Conservation (phyloP, 2,329 filamentous ascomycete genomes). For the Aspergillus caelatus region DNA sequence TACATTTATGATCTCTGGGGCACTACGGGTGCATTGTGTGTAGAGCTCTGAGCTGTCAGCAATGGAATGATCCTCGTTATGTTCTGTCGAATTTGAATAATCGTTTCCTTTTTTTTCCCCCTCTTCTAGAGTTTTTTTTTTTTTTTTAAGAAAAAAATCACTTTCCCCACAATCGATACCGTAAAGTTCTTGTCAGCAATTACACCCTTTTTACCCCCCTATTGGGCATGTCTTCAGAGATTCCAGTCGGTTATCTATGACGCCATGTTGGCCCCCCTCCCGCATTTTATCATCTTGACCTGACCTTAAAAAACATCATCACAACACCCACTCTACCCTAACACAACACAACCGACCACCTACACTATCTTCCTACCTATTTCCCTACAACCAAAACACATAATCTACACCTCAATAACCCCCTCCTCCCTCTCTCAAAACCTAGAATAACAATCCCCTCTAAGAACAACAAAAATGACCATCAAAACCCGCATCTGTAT, state of each 20-base stretch:
- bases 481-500: constrained; percentile 47
- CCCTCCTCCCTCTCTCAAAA: not conserved
- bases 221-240: too few species aligned
- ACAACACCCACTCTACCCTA: too few species aligned
- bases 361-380: too few species aligned
- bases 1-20: constrained; percentile 35
- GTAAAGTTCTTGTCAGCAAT: not conserved
- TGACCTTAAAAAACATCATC: not conserved
- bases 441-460: not conserved
- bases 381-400: not conserved
- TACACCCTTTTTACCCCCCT: too few species aligned
- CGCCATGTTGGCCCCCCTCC: not conserved
- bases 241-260: not conserved
- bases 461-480: not conserved
- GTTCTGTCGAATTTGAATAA: constrained; percentile 19
- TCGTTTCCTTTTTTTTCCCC: not conserved
- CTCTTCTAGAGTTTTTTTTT: not conserved
- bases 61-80: constrained; percentile 39
- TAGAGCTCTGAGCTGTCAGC: constrained; percentile 43
- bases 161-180: not conserved
- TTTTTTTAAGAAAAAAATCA: not conserved
- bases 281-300: not conserved
- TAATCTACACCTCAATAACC: not conserved
- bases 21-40: constrained; percentile 31
- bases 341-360: not conserved